Conservation (phyloP, 257 asterid species). For the Solanum ossicruentum region DNA sequence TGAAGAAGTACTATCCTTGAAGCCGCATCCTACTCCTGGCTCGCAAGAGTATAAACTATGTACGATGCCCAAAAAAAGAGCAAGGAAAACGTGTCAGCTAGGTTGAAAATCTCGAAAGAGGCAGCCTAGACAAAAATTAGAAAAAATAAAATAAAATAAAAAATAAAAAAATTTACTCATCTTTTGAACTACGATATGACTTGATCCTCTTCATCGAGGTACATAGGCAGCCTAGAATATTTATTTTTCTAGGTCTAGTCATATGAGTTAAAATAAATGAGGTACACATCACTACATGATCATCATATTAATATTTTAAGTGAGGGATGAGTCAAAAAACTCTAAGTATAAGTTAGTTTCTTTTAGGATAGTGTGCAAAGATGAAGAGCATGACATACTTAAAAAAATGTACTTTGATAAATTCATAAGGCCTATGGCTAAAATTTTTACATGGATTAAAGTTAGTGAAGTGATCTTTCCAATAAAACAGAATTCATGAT, state of each 20-base stretch:
- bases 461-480: neutral
- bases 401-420: no score
- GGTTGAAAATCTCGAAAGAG: neutral
- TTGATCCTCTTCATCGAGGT: neutral
- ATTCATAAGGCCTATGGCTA: no score
- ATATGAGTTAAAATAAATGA: neutral
- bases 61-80: no score
- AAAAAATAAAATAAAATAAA: neutral
- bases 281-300: neutral
- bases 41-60: neutral
- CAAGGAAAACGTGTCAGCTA: neutral
- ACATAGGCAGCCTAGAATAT: neutral
- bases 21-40: neutral
- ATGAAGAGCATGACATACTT: no score
- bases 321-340: no score
- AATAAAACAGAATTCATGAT: no score
- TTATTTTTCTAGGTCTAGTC: neutral
- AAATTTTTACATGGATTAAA: no score
- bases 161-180: neutral
- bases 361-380: no score
- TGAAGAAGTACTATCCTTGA: neutral
- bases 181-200: neutral
- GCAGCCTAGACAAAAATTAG: neutral
- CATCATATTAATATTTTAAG: neutral
- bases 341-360: no score